Evolutionary conservation across 768 basidiomycete genomes (phyloP), one percentile per base, ranked within the genome.

Genomic region (Kwoniella dendrophila): DNA sequence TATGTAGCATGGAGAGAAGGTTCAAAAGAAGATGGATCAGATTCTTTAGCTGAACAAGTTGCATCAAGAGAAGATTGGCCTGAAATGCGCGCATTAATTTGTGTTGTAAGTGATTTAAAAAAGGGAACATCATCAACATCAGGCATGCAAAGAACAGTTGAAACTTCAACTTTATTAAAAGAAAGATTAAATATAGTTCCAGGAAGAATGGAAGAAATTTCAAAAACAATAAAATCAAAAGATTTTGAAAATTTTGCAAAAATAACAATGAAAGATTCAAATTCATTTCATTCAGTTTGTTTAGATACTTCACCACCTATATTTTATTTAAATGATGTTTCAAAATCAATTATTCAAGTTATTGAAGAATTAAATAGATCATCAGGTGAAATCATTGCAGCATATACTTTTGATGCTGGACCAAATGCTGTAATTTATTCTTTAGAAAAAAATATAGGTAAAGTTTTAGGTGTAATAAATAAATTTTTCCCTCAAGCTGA

Each of bases 251-350:
- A 85, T 0, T 99, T 99, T 68, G 96, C 93, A 0, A 81, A 82
- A 63, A 85, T 97, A 78, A 99, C 96, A 22, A 99, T 98, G 92
- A 86, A 85, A 50, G 96, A 99, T 78, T 95, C 92, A 53, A 99
- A 99, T 82, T 89, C 92, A 82, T 99, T 99, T 86, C 96, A 99
- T 76, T 93, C 96, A 27, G 92, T 97, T 68, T 90, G 90, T 51
- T 87, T 98, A 67, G 96, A 99, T 81, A 98, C 96, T 0, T 86
- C 89, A 43, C 96, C 96, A 0, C 96, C 96, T 43, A 98, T 98
- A 80, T 98, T 99, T 80, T 99, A 99, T 83, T 88, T 99, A 86
- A 97, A 97, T 82, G 96, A 99, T 80, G 91, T 95, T 71, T 89
- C 87, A 59, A 85, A 90, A n/a, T 80, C 90, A n/a, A 91, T 99